Evolutionary conservation across 2,329 filamentous ascomycete genomes (phyloP), one percentile per base, ranked within the genome.

Genomic region (Hymenoscyphus occultus): DNA sequence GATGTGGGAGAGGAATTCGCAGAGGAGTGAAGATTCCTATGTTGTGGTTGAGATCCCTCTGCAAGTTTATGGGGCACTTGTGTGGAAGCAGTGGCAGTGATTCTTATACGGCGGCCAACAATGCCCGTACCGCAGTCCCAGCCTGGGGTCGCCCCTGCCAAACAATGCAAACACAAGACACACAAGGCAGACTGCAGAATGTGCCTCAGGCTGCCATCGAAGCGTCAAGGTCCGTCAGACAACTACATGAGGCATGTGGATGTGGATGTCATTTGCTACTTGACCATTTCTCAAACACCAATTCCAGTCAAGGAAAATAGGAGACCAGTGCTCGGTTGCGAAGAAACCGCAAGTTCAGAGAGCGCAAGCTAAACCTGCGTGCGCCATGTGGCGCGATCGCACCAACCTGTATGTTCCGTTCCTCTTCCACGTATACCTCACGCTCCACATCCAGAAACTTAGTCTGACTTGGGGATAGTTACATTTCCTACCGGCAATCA

Each of bases 401-500:
- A 99, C 95, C 73, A 99, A 98, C 78, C 90, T 99, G 93, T 97
- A 87, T 73, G 86, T 76, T 58, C 62, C 48, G 86, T 76, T 58
- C 62, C 51, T 59, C 66, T 48, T 67, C 68, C 60, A 64, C 65
- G 67, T 65, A 63, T 65, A 68, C 65, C 64, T 69, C 65, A 69
- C 16, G 6, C 19, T 14, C 9, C 13, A 28, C 39, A 14, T 48
- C 28, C 19, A 39, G 35, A 35, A 39, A 16, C 68, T 67, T 42
- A 64, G 67, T 72, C 71, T 78, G 71, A 78, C 61, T 60, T 60
- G 51, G 56, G 64, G 54, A 76, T 12, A 97, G 94, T 77, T 99
- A 96, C 79, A 95, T 99, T 77, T 98, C 95, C 79, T 99, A 98
- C 84, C 93, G 95, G 75, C 95, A 99, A 82, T 98, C 94, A 74